Percentiles rank a stretch among this genome's conserved stretches.
These are phyloP conservation scores for Aspergillus bertholletiae DNA, from an alignment of 495 filamentous ascomycete species.

Conservation along the genomic window DNA sequence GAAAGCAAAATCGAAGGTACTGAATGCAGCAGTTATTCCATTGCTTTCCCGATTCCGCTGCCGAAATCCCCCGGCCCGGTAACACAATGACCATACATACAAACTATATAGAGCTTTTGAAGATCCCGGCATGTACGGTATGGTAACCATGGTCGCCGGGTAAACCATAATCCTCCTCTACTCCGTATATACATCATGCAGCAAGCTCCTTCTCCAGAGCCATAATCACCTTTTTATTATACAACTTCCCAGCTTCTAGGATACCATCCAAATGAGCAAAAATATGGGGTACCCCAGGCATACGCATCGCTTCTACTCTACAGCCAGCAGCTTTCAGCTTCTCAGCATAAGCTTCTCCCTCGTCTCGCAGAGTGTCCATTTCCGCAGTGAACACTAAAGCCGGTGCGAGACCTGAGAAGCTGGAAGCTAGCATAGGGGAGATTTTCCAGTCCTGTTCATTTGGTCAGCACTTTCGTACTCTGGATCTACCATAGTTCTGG, in stretches of 20 bases:
- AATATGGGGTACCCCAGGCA: conserved; percentile 33
- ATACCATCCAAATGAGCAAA: conserved; percentile 32
- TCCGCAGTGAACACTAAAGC: conserved; percentile 44
- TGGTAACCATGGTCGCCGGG: conserved; percentile 15
- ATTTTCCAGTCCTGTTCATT: conserved; percentile 35
- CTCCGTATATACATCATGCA: background rate
- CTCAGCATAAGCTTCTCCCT: conserved; percentile 42
- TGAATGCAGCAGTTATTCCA: background rate
- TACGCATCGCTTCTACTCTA: conserved; percentile 28
- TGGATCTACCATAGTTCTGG: background rate
- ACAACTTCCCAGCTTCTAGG: conserved; percentile 23
- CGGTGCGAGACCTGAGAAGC: conserved; percentile 35
- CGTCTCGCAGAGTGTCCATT: conserved; percentile 43
- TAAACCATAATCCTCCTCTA: conserved; percentile 18
- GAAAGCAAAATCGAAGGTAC: background rate
- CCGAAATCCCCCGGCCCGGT: conserved; percentile 43
- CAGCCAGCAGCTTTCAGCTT: conserved; percentile 38
- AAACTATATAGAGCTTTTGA: conserved; percentile 2
- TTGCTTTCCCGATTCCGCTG: conserved; percentile 22
- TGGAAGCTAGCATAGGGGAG: conserved; percentile 31
- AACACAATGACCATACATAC: conserved; percentile 20
- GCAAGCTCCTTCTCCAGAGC: conserved; percentile 22
- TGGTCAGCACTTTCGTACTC: background rate
- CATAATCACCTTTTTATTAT: conserved; percentile 27
- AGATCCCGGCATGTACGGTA: conserved; percentile 19